Evolutionary conservation across 148 eudicot species (phyloP).

Genomic region (Heliosperma pusillum): DNA sequence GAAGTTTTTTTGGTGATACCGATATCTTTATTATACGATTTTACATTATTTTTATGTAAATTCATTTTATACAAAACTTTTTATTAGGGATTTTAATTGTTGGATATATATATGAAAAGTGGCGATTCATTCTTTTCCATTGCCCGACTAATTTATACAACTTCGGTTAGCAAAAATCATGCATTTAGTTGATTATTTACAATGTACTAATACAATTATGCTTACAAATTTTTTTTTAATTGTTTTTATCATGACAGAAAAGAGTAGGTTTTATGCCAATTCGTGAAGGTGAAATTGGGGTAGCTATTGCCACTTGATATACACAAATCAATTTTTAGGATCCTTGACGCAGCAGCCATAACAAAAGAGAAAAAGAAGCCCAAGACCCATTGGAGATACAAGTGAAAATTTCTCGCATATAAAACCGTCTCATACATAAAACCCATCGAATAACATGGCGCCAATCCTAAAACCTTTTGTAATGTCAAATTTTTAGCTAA

Average conservation of each 20-base stretch:
- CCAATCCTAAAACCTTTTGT: background rate
- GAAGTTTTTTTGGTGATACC: no score
- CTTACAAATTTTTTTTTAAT: background rate
- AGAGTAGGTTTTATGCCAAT: slow-evolving; percentile 66
- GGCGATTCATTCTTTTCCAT: no score
- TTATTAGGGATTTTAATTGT: no score
- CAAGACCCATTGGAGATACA: no score
- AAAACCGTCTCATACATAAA: background rate
- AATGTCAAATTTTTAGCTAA: background rate
- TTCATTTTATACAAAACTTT: no score
- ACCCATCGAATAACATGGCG: background rate
- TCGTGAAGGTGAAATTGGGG: slow-evolving; percentile 49
- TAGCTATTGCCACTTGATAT: slow-evolving; percentile 37
- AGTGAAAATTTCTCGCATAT: no score
- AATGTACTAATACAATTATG: background rate
- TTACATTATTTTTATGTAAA: no score
- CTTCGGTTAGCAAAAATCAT: no score
- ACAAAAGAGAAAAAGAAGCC: background rate
- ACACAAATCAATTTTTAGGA: background rate
- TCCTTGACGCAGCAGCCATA: background rate
- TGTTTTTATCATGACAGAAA: slow-evolving; percentile 38
- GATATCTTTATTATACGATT: no score
- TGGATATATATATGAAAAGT: no score
- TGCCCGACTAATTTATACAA: no score
- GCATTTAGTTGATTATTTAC: no score